phyloP scores from a whole-genome alignment of 192 early-diverging fungal species.

The Backusella morwellensis region DNA sequence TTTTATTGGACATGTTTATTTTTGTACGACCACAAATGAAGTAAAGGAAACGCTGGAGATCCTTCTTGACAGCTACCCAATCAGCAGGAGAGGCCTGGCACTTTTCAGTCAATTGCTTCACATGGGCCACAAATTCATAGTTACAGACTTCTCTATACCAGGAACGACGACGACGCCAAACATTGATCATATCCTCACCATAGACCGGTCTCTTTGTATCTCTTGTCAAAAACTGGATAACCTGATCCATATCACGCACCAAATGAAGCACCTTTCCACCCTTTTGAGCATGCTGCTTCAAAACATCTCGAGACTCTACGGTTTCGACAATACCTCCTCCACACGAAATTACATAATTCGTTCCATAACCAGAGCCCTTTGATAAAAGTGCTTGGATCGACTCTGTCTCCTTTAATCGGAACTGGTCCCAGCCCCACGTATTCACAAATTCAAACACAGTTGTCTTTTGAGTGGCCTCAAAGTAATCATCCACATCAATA shows the following conservation, averaged over 20 bases:
- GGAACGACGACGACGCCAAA: conserved; percentile 74
- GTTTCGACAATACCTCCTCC: conserved; percentile 96
- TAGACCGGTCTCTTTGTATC: conserved; percentile 85
- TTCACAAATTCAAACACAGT: conserved; percentile 81
- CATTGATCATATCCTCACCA: conserved; percentile 73
- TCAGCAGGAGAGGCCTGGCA: conserved; percentile 45
- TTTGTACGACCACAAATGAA: conserved; percentile 55
- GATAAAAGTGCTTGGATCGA: conserved; percentile 63
- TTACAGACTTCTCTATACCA: conserved; percentile 80
- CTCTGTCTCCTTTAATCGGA: conserved; percentile 78
- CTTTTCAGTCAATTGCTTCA: conserved; percentile 28
- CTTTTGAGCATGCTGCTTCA: conserved; percentile 58
- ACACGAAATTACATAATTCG: conserved; percentile 77
- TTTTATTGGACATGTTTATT: conserved; percentile 26
- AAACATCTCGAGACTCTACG: conserved; percentile 54
- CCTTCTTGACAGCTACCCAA: conserved; percentile 72
- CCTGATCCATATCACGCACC: conserved; percentile 74
- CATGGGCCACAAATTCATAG: conserved; percentile 72
- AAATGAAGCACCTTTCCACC: conserved; percentile 81
- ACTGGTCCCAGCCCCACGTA: conserved; percentile 78
- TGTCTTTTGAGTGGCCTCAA: conserved; percentile 68
- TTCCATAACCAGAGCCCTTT: conserved; percentile 43
- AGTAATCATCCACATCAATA: conserved; percentile 85
- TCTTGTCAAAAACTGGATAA: conserved; percentile 71
- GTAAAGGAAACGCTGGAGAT: conserved; percentile 69